phyloP scores from a whole-genome alignment of 495 filamentous ascomycete genomes.

The Lichina pygmaea region DNA sequence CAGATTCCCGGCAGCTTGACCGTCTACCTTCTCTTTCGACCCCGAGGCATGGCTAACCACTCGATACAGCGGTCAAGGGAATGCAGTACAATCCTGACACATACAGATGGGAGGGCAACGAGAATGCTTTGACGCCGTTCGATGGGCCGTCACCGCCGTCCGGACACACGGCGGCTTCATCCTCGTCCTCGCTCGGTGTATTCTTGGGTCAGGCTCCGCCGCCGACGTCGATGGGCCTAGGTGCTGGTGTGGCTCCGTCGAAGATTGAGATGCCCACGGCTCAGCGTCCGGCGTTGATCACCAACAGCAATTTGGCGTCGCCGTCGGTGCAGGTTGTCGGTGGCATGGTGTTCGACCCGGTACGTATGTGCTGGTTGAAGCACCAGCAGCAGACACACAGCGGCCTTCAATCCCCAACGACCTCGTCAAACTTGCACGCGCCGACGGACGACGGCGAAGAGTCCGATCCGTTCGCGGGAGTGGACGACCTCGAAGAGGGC shows the following conservation, averaged over 20 bases:
- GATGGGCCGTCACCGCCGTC: constrained; percentile 16
- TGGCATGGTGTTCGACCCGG: constrained; percentile 92
- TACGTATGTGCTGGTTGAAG: constrained; percentile 87
- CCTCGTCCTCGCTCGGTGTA: background rate
- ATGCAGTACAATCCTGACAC: constrained; percentile 81
- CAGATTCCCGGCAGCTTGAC: constrained; percentile 3
- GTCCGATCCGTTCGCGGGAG: constrained; percentile 47
- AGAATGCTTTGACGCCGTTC: constrained; percentile 54
- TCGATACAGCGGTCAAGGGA: constrained; percentile 43
- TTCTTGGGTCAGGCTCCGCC: background rate
- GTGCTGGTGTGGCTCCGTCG: background rate
- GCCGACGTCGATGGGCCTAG: background rate
- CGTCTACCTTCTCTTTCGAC: constrained; percentile 8
- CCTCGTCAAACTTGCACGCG: background rate
- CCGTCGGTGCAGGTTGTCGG: constrained; percentile 73
- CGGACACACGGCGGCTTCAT: background rate
- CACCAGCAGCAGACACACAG: constrained; percentile 1
- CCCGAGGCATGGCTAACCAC: background rate
- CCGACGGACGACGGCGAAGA: constrained; percentile 10
- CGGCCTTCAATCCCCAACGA: constrained; percentile 5
- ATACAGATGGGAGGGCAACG: constrained; percentile 88
- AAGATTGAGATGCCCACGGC: constrained; percentile 10
- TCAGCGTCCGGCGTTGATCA: constrained; percentile 75
- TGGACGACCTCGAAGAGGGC: constrained; percentile 36
- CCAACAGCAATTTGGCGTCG: constrained; percentile 37